These are phyloP conservation scores for Rhizopogon rudus DNA, from an alignment of 768 basidiomycete species.

Conservation along the genomic window DNA sequence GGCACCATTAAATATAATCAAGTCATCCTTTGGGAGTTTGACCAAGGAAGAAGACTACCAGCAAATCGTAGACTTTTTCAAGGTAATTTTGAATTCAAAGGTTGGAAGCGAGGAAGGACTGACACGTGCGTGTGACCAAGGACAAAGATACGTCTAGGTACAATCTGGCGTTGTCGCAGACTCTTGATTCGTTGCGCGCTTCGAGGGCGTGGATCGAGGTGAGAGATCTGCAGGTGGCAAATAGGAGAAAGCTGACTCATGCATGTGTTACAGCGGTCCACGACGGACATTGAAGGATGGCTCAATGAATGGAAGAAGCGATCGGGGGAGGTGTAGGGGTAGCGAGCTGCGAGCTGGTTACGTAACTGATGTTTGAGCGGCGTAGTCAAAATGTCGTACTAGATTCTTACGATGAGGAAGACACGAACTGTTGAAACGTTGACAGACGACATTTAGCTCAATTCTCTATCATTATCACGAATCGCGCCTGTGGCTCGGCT, in stretches of 20 bases:
- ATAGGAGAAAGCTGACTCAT: not conserved
- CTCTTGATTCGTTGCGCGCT: slow-evolving; percentile 62
- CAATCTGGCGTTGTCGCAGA: slow-evolving; percentile 57
- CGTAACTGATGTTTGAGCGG: not conserved
- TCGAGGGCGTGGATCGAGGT: slow-evolving; percentile 62
- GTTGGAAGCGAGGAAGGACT: slow-evolving; percentile 6
- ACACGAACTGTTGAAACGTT: not conserved
- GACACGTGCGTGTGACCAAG: slow-evolving; percentile 31
- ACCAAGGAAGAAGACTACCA: slow-evolving; percentile 66
- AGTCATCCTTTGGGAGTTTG: slow-evolving; percentile 41
- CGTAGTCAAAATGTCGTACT: not conserved
- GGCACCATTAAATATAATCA: slow-evolving; percentile 10
- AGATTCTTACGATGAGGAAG: not conserved
- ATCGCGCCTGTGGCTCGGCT: too few species aligned
- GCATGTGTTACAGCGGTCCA: slow-evolving; percentile 43
- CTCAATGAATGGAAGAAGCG: slow-evolving; percentile 32
- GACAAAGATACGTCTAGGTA: slow-evolving; percentile 69
- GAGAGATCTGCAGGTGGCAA: not conserved
- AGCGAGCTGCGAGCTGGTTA: not conserved
- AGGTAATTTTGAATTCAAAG: slow-evolving; percentile 35
- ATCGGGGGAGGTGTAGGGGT: not conserved
- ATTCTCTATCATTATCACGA: too few species aligned
- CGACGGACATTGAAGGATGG: slow-evolving; percentile 53
- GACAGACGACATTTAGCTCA: not conserved
- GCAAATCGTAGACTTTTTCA: slow-evolving; percentile 67